Evolutionary conservation across 768 basidiomycete species (phyloP).

Genomic region (Holtermannia corniformis): DNA sequence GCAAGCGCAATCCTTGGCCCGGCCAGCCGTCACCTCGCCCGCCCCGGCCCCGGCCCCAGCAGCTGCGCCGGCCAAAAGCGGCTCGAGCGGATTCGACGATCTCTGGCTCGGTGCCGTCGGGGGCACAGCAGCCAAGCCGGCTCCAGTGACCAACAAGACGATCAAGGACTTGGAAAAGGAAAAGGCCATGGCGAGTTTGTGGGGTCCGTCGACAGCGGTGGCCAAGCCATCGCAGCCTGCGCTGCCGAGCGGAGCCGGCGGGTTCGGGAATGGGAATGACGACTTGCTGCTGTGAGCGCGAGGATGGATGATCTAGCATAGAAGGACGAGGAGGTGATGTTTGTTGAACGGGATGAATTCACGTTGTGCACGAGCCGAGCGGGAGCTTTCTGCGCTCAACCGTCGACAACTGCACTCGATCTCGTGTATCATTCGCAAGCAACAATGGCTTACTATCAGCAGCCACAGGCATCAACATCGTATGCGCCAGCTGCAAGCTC

Average conservation of each 20-base stretch:
- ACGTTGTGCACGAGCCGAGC: too few species aligned
- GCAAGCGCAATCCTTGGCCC: conserved; percentile 31
- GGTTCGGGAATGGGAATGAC: conserved; percentile 8
- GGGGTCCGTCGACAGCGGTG: conserved; percentile 48
- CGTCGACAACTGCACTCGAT: too few species aligned
- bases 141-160: conserved; percentile 52
- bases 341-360: too few species aligned
- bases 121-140: conserved; percentile 6
- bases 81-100: conserved; percentile 60
- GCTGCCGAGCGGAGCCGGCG: conserved; percentile 4
- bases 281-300: conserved; percentile 18
- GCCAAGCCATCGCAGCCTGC: conserved; percentile 3
- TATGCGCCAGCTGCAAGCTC: too few species aligned
- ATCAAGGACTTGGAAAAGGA: conserved; percentile 85
- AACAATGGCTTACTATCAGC: too few species aligned
- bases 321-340: too few species aligned
- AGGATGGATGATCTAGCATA: background rate
- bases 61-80: conserved; percentile 4
- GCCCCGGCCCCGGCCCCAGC: conserved; percentile 7
- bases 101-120: conserved; percentile 41
- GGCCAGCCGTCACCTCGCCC: conserved; percentile 28
- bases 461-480: too few species aligned
- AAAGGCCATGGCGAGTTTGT: conserved; percentile 69
- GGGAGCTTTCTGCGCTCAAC: too few species aligned
- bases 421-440: too few species aligned